A percentile compares a stretch with the other conserved stretches of the same genome.
These are phyloP conservation scores for Gossypium davidsonii DNA, from an alignment of 441 rosid genomes.

Conservation along the genomic window DNA sequence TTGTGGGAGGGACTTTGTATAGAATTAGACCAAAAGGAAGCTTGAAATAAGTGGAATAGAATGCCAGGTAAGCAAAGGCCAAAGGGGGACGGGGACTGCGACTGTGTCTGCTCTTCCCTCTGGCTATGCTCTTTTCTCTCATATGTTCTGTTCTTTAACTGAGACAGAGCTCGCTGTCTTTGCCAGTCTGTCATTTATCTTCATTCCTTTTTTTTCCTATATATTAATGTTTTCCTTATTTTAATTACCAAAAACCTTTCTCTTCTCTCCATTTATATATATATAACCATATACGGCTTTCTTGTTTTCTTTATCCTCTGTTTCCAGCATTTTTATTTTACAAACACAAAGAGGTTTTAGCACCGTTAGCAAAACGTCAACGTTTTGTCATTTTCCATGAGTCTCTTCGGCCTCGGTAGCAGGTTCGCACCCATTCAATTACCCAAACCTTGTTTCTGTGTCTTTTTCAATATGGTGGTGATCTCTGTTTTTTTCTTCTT, in stretches of 20 bases:
- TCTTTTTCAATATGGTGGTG: background rate
- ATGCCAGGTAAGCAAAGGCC: slow-evolving; percentile 9
- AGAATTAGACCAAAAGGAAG: no score
- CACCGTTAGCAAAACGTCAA: background rate
- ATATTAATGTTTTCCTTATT: background rate
- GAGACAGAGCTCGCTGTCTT: background rate
- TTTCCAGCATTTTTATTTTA: background rate
- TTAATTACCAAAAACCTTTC: background rate
- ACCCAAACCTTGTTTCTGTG: background rate
- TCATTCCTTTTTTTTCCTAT: background rate
- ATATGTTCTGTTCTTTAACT: background rate
- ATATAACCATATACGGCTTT: background rate
- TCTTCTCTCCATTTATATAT: background rate
- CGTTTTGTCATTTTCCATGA: slow-evolving; percentile 25
- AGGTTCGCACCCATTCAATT: slow-evolving; percentile 23
- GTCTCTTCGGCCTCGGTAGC: slow-evolving; percentile 60
- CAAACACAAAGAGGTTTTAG: background rate
- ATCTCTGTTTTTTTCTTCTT: background rate
- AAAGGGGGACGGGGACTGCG: background rate
- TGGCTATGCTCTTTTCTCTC: background rate
- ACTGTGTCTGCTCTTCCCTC: slow-evolving; percentile 3
- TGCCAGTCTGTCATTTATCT: slow-evolving; percentile 33
- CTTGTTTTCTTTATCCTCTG: background rate
- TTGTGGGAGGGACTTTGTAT: no score
- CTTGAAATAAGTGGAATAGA: no score